A percentile compares a stretch with the other conserved stretches of the same genome.
phyloP scores from a whole-genome alignment of 2,329 filamentous ascomycete genomes.

The Pezicula radicicola region DNA sequence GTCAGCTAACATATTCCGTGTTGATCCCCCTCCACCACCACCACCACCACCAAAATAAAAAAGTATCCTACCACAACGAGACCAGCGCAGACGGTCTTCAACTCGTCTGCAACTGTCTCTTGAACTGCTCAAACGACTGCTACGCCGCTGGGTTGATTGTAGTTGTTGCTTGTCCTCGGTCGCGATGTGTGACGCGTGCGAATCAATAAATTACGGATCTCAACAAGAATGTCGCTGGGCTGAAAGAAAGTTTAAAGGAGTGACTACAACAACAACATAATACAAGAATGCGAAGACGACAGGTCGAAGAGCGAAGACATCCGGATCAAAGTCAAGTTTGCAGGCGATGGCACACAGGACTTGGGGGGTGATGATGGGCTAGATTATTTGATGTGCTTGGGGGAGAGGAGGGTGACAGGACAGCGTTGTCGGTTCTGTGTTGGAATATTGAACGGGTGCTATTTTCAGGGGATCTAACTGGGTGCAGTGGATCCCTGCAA shows the following conservation, averaged over 20 bases:
- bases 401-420: neutral
- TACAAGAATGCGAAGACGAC: constrained; percentile 12
- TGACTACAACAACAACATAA: constrained; percentile 16
- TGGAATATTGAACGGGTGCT: neutral
- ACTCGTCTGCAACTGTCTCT: constrained; percentile 57
- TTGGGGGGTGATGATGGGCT: too few relatives aligned
- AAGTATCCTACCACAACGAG: constrained; percentile 31
- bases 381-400: neutral
- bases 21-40: neutral
- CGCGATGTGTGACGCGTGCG: constrained; percentile 10
- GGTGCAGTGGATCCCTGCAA: neutral
- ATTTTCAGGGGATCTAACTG: neutral
- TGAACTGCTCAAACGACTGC: constrained; percentile 4
- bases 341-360: constrained; percentile 13
- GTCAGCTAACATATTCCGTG: constrained; percentile 9
- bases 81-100: constrained; percentile 60
- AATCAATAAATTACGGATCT: constrained; percentile 2
- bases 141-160: neutral
- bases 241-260: constrained; percentile 23
- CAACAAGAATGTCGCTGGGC: constrained; percentile 10
- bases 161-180: constrained; percentile 1
- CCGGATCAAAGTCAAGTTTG: constrained; percentile 14
- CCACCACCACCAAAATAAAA: neutral
- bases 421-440: too few relatives aligned
- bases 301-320: constrained; percentile 17